Conservation (phyloP, 208 protist genomes). For the Leishmania lainsoni region DNA sequence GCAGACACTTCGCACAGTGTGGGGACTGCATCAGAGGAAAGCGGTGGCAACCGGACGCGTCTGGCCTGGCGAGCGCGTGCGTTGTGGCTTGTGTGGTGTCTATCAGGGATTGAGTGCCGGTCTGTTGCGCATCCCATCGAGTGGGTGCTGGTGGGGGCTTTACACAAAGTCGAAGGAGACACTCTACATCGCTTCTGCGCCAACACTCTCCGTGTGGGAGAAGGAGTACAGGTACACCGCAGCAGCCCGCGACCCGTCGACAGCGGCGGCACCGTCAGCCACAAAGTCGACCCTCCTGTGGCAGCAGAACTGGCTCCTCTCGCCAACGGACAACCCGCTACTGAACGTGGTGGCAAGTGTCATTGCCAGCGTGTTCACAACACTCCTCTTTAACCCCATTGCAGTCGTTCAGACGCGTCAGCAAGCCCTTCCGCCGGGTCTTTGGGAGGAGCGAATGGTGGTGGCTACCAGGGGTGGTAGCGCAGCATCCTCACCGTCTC, state of each 20-base stretch:
- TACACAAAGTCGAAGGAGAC: constrained; percentile 78
- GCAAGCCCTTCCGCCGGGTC: constrained; percentile 59
- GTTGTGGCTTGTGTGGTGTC: constrained; percentile 47
- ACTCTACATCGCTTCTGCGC: constrained; percentile 64
- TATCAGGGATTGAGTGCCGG: constrained; percentile 76
- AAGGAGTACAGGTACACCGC: constrained; percentile 21
- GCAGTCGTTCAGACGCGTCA: constrained; percentile 82
- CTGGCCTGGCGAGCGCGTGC: constrained; percentile 12
- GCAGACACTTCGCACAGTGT: constrained; percentile 51
- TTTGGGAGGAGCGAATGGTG: constrained; percentile 14
- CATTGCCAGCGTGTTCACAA: constrained; percentile 68
- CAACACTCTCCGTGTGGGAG: constrained; percentile 56
- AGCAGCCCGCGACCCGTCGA: not conserved
- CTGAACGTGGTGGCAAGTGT: constrained; percentile 71
- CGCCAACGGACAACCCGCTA: constrained; percentile 79
- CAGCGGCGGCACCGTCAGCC: not conserved
- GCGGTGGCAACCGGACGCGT: no score
- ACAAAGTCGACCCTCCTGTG: constrained; percentile 33
- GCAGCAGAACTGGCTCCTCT: constrained; percentile 73
- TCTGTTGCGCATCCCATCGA: constrained; percentile 70
- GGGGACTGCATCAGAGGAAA: constrained; percentile 44
- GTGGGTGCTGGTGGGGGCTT: constrained; percentile 82
- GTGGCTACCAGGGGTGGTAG: not conserved
- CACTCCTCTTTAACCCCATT: constrained; percentile 79
- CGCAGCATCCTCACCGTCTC: not conserved